Evolutionary conservation across 2,329 filamentous ascomycete genomes (phyloP), one percentile per base, ranked within the genome.

Genomic region (Fusarium concolor): DNA sequence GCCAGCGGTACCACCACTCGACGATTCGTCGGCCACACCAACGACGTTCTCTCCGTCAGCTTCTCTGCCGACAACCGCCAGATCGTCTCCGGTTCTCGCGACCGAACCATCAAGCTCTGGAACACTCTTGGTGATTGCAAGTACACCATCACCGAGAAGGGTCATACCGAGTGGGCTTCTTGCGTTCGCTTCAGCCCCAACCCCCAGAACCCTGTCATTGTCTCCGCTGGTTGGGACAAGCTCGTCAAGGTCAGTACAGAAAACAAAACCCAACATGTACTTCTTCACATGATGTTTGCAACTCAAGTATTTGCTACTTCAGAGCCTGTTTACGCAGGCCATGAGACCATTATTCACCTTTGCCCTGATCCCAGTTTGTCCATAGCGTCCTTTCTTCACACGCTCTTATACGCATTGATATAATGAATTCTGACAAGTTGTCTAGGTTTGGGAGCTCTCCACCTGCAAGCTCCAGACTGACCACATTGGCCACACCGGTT

Each of bases 281-380:
- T n/a, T 54, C 61, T 64, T 26, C 15, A 89, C 81, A 96, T 94
- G 95, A 98, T 98, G 95, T 88, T 91, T 92, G 88, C 90, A 92
- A 89, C 82, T 81, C 86, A 94, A 93, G 94, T 98, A 98, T 98
- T 98, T 98, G 96, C 96, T 98, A 98, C 96, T 99, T 98, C 95
- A 97, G 96, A 99, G 94, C 93, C 89, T 80, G 81, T 80, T 78
- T 85, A 83, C 43, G 44, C 82, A 82, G 89, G 94, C 93, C 83
- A 97, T 98, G 96, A 99, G 95, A 99, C 93, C 90, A 86, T 85
- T 88, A 89, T 77, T 92, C 92, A 95, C 94, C 92, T 86, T 87
- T 88, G 89, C 88, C 87, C 93, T 96, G 93, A 96, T 89, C 80
- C 77, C 35, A 43, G 76, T 69, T 65, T 73, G 29, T 39, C 12